Conservation (phyloP, 2,329 filamentous ascomycete genomes). For the Ceratocystis smalleyi region DNA sequence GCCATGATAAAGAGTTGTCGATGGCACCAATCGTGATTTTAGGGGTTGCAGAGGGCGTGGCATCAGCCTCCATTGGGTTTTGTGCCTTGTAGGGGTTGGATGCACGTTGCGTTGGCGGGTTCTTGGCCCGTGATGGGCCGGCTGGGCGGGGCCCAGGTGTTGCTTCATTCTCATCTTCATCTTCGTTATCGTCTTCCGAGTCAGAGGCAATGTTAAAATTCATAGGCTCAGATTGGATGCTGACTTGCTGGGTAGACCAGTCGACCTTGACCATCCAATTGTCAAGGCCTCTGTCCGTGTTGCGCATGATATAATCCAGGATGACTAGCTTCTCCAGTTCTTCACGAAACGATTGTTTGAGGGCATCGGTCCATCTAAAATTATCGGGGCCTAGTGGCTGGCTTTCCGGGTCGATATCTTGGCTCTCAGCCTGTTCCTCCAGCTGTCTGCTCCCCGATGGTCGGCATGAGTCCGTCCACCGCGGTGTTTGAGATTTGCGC, state of each 20-base stretch:
- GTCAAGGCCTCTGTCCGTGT: slow-evolving; percentile 88
- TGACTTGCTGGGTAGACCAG: slow-evolving; percentile 64
- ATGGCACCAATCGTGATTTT: slow-evolving; percentile 76
- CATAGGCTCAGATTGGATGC: slow-evolving; percentile 68
- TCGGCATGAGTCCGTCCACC: slow-evolving; percentile 70
- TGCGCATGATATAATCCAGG: slow-evolving; percentile 96
- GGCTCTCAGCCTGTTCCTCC: slow-evolving; percentile 34
- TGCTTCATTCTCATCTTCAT: slow-evolving; percentile 26
- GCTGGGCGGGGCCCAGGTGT: slow-evolving; percentile 35
- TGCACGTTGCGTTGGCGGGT: slow-evolving; percentile 25
- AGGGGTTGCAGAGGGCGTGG: slow-evolving; percentile 28
- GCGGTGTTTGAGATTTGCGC: slow-evolving; percentile 47
- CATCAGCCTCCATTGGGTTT: slow-evolving; percentile 69
- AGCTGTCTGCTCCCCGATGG: slow-evolving; percentile 35
- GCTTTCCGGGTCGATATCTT: slow-evolving; percentile 25
- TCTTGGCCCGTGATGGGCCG: slow-evolving; percentile 30
- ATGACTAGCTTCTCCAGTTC: slow-evolving; percentile 95
- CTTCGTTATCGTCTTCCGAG: slow-evolving; percentile 30
- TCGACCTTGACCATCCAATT: slow-evolving; percentile 99
- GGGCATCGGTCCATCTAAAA: slow-evolving; percentile 72
- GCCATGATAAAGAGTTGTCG: slow-evolving; percentile 95
- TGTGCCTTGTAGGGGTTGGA: slow-evolving; percentile 59
- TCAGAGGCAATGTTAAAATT: slow-evolving; percentile 45
- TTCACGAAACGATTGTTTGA: slow-evolving; percentile 87
- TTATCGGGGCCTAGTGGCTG: slow-evolving; percentile 32